A percentile compares a stretch with the other conserved stretches of the same genome.
Evolutionary conservation across 768 basidiomycete genomes (phyloP).

Genomic region (Phylloporus scabripes): DNA sequence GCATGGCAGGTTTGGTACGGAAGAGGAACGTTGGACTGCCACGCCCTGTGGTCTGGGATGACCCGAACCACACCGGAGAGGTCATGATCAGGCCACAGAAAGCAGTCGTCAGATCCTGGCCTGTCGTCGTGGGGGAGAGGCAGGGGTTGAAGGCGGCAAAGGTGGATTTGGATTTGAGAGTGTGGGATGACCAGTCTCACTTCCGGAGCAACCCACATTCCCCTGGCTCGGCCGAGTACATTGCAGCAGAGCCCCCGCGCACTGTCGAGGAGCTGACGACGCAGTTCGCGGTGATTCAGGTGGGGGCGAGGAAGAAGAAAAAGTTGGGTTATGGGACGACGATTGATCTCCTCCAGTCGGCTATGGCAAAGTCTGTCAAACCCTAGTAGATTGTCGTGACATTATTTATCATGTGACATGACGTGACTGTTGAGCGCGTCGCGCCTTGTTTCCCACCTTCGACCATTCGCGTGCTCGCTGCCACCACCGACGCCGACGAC

Average conservation of each 20-base stretch:
- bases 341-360: conserved; percentile 16
- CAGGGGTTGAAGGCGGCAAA: conserved; percentile 36
- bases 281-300: conserved; percentile 3
- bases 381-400: conserved; percentile 9
- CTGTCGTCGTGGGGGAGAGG: conserved; percentile 42
- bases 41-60: conserved; percentile 26
- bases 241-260: conserved; percentile 27
- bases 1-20: conserved; percentile 23
- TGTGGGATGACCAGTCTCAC: conserved; percentile 29
- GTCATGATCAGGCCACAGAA: conserved; percentile 27
- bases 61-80: conserved; percentile 24
- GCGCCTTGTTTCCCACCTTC: conserved; percentile 23
- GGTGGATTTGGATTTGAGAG: conserved; percentile 30
- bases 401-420: conserved; percentile 26
- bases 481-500: conserved; percentile 6
- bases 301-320: not conserved
- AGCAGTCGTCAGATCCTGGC: conserved; percentile 33
- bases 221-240: conserved; percentile 49
- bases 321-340: conserved; percentile 1
- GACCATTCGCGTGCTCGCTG: conserved; percentile 8
- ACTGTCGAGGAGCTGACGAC: conserved; percentile 20
- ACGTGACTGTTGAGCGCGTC: conserved; percentile 22
- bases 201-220: conserved; percentile 39
- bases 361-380: conserved; percentile 10
- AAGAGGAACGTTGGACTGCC: conserved; percentile 14